Conservation (phyloP, 2,329 filamentous ascomycete genomes). For the Aaosphaeria pasadenensis region DNA sequence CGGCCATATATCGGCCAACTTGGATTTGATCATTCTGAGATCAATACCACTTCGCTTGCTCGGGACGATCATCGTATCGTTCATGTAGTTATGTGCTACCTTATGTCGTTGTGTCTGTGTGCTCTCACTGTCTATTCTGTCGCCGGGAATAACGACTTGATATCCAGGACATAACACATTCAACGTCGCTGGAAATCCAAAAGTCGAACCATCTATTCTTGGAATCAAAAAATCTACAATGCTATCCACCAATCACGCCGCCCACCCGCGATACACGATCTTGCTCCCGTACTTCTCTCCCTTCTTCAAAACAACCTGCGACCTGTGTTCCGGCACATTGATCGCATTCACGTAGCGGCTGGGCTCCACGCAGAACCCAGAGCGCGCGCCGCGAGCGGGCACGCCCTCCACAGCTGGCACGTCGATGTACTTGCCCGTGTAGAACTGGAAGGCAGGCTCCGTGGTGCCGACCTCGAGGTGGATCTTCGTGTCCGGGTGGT, state of each 20-base stretch:
- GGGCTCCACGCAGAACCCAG: slow-evolving; percentile 89
- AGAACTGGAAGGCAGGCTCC: slow-evolving; percentile 96
- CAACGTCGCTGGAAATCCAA: no score
- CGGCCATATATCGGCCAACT: no score
- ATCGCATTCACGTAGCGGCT: slow-evolving; percentile 85
- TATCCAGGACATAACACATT: no score
- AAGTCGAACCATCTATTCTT: no score
- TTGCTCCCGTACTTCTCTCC: slow-evolving; percentile 78
- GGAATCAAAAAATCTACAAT: no score
- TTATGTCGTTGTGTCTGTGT: no score
- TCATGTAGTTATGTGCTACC: no score
- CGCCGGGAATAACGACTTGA: no score
- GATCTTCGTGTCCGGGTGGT: slow-evolving; percentile 70
- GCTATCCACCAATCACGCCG: not conserved
- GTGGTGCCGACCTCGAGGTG: slow-evolving; percentile 87
- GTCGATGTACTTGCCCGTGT: slow-evolving; percentile 82
- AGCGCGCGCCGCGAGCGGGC: slow-evolving; percentile 63
- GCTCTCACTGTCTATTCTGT: no score
- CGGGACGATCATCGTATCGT: no score
- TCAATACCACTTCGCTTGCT: no score
- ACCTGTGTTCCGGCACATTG: slow-evolving; percentile 77
- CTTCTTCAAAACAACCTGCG: slow-evolving; percentile 77
- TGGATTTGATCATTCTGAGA: no score
- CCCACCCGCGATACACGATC: slow-evolving; percentile 82
- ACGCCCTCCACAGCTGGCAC: slow-evolving; percentile 62